Evolutionary conservation across 768 basidiomycete genomes (phyloP), one percentile per base, ranked within the genome.

Genomic region (Suillus lakei): DNA sequence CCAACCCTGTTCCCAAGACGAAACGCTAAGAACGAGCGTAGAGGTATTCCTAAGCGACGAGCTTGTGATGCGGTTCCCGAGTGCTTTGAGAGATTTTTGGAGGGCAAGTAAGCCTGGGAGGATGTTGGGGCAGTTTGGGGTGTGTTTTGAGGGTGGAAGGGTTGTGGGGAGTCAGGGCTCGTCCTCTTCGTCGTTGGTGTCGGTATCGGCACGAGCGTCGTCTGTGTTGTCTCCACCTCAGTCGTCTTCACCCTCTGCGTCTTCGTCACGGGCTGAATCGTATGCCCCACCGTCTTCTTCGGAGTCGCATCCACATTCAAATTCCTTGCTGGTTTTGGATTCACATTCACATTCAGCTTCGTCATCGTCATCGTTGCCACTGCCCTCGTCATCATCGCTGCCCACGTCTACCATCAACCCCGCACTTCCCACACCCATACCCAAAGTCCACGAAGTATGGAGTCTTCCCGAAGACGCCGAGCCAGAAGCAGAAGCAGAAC

Each of bases 41-140:
- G 78, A 89, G 41, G 80, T 84, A 4, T 92, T 93, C 76, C 78
- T 92, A 44, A 86, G 85, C 55, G 88, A 89, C 68, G 77, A 80
- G 43, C 83, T 92, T 9, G 85, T 84, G 56, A 85, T 87, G 73
- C 82, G 82, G 7, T 92, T 92, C 76, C 90, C 90, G 15, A 75
- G 80, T 4, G 85, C 88, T 44, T 75, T 91, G 59, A 83, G 86
- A 66, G 86, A 87, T 59, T 87, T 88, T 66, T 82, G 87, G 67
- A 77, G 80, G 58, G 79, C 79, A 34, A 87, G 81, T 66, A 74
- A 80, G 16, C 78, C 81, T 18, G 81, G 82, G 62, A 81, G 86
- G 60, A 74, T 78, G 67, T 77, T 88, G 23, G 84, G 84, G 60
- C 84, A 86, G 67, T 92, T 91, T 81, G 91, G 89, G 0, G 38